phyloP scores from a whole-genome alignment of 169 alveolate species.

The Plasmodium vinckei region DNA sequence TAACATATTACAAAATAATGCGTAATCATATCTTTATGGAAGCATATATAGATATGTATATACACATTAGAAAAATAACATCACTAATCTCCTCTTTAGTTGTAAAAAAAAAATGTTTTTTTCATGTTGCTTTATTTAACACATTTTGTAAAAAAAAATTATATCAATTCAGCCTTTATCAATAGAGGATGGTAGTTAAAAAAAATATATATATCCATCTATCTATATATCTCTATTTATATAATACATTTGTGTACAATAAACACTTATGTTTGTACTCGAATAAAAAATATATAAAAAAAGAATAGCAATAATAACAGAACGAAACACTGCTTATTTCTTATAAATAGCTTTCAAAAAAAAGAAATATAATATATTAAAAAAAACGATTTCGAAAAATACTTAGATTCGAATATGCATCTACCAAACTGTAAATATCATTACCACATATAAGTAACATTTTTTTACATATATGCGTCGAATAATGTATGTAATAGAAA shows the following conservation, averaged over 20 bases:
- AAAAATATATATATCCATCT: constrained; percentile 6
- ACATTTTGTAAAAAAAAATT: background rate
- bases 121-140: background rate
- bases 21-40: too few relatives aligned
- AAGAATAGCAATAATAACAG: constrained; percentile 19
- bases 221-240: constrained; percentile 11
- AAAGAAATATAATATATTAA: constrained; percentile 24
- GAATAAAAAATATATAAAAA: constrained; percentile 5
- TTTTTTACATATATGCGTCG: too few relatives aligned
- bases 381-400: constrained; percentile 25
- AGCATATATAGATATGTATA: too few relatives aligned
- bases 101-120: constrained; percentile 21
- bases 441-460: too few relatives aligned
- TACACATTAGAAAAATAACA: too few relatives aligned
- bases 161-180: constrained; percentile 41
- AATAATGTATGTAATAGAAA: too few relatives aligned
- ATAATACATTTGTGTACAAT: constrained; percentile 18
- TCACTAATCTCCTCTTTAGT: background rate
- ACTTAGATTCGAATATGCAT: constrained; percentile 12
- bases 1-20: too few relatives aligned
- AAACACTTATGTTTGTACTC: background rate
- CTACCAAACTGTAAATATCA: background rate
- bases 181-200: constrained; percentile 47
- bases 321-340: constrained; percentile 33
- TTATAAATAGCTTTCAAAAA: constrained; percentile 27